phyloP scores from a whole-genome alignment of 2,329 filamentous ascomycete genomes.

The Fusarium paranaense region DNA sequence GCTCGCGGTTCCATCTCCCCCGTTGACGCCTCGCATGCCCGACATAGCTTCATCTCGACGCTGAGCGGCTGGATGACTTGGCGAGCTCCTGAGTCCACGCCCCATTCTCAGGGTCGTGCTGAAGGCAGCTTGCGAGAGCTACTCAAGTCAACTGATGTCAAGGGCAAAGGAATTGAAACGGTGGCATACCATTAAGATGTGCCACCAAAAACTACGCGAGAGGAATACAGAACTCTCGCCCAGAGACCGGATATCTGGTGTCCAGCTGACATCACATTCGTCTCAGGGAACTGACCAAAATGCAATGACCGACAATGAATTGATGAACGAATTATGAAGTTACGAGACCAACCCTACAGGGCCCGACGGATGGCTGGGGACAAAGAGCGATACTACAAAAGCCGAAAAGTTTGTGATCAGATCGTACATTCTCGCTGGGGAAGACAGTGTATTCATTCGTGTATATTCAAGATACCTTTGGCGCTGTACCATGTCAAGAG shows the following conservation, averaged over 20 bases:
- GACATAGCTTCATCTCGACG: conserved; percentile 51
- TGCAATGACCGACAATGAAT: conserved; percentile 33
- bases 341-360: conserved; percentile 31
- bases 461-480: background rate
- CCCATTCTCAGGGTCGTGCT: conserved; percentile 58
- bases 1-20: conserved; percentile 46
- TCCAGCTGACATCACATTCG: background rate
- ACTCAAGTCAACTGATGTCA: conserved; percentile 54
- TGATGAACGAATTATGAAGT: conserved; percentile 38
- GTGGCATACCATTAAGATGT: conserved; percentile 11
- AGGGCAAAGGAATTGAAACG: conserved; percentile 50
- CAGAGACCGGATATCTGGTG: background rate
- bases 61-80: conserved; percentile 62
- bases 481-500: background rate
- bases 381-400: background rate
- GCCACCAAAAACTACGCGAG: conserved; percentile 19
- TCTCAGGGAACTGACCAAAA: conserved; percentile 8
- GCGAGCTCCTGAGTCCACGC: conserved; percentile 44
- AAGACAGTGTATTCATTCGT: background rate
- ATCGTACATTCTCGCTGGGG: conserved; percentile 12
- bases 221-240: conserved; percentile 45
- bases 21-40: conserved; percentile 36
- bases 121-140: conserved; percentile 68
- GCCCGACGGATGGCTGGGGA: background rate
- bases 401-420: conserved; percentile 23